phyloP scores from a whole-genome alignment of 768 basidiomycete genomes.

The Auricularia cornea region DNA sequence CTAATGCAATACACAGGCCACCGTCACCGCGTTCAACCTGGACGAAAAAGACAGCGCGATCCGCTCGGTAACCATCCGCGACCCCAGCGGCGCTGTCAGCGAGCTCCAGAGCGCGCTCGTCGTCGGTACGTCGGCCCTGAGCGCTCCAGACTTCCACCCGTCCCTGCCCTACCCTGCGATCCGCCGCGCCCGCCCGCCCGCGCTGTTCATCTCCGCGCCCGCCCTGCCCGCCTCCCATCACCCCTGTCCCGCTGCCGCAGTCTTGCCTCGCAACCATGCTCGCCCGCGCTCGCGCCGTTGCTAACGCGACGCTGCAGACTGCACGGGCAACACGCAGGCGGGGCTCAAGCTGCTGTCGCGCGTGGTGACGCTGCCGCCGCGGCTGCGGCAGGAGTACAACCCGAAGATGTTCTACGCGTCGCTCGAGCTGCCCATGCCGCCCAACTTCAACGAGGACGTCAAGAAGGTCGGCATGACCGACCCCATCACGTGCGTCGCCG shows the following conservation, averaged over 20 bases:
- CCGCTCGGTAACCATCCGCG: background rate
- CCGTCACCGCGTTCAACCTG: background rate
- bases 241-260: too few relatives aligned
- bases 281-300: background rate
- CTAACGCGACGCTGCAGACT: too few relatives aligned
- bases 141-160: too few relatives aligned
- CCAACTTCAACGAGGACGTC: background rate
- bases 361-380: background rate
- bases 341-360: background rate
- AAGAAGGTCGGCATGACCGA: conserved; percentile 12
- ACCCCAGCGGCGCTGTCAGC: background rate
- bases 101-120: background rate
- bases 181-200: background rate
- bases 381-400: conserved; percentile 11
- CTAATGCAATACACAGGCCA: too few relatives aligned
- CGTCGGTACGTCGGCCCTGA: background rate
- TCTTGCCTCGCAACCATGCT: background rate
- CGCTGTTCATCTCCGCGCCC: background rate
- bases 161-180: background rate
- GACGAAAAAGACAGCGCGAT: background rate
- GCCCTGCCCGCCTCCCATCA: too few relatives aligned
- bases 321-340: background rate
- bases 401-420: conserved; percentile 17
- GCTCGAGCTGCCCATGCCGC: conserved; percentile 10
- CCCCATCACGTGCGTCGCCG: background rate